Evolutionary conservation across 1,284 basidiomycete species (phyloP), one percentile per base, ranked within the genome.

Genomic region (Sanghuangporus sanghuang): DNA sequence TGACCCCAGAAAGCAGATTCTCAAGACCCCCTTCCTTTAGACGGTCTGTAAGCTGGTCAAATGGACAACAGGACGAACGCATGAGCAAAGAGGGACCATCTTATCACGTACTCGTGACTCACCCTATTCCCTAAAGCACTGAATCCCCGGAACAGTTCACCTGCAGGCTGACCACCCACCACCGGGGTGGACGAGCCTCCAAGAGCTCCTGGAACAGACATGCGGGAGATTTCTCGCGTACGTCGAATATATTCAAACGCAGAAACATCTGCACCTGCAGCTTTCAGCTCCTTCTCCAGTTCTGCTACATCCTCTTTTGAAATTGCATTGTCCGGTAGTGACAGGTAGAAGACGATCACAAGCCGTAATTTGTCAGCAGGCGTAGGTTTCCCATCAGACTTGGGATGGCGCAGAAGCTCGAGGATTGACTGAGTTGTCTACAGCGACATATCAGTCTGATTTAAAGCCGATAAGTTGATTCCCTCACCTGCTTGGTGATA

Each of bases 1-100:
- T 98, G 66, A 99, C 97, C 36, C 96, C 96, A 1, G 95, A 96
- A 64, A 99, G 93, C 11, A 99, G 80, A 73, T 97, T 96, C 73
- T 99, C 96, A 46, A 97, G 81, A 23, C 95, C 95, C 42, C 94
- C 92, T 73, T 98, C 96, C 76, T 97, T 94, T 65, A 99, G 78
- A 53, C 94, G 84, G 74, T 96, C 95, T 1, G 95, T 96, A 57
- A 97, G 84, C 92, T 94, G 68, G 27, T 44, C 56, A 53, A 27
- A 12, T 36, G 57, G 54, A 21, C 67, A 72, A 59, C 27, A 32
- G 27, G 18, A 56, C 7, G 62, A 44, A 38, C 27, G 23, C n/a
- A 32, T 59, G 39, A 63, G 44, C 50, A 35, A 67, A 62, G 57
- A 18, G 58, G 36, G 12, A 14, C n/a, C 32, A 18, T 40, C 14